A percentile compares a stretch with the other conserved stretches of the same genome.
These are phyloP conservation scores for Babesia gibsoni DNA, from an alignment of 169 alveolate species.

Conservation along the genomic window DNA sequence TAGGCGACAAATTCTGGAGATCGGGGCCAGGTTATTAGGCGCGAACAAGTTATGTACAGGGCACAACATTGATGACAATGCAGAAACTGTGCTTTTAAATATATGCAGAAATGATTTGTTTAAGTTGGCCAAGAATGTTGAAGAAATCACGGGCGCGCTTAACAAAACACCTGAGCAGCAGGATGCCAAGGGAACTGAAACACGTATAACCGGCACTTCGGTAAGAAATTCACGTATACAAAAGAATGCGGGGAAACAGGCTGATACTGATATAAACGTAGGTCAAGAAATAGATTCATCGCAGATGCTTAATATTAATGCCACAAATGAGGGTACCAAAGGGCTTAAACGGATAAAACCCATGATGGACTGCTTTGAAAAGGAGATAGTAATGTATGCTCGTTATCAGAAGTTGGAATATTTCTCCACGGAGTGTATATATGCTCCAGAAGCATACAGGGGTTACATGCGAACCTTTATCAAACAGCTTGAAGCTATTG, in stretches of 20 bases:
- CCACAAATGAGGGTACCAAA: too few relatives aligned
- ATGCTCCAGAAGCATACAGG: conserved; percentile 95
- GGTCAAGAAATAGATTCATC: too few relatives aligned
- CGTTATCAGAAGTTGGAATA: conserved; percentile 89
- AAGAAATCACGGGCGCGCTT: conserved; percentile 72
- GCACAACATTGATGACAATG: conserved; percentile 97
- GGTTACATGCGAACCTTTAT: conserved; percentile 94
- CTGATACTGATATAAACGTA: too few relatives aligned
- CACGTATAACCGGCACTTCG: too few relatives aligned
- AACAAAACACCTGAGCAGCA: background rate
- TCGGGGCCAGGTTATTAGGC: conserved; percentile 89
- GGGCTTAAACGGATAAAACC: conserved; percentile 92
- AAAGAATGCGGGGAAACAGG: too few relatives aligned
- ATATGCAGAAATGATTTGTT: conserved; percentile 93
- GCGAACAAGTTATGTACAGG: conserved; percentile 96
- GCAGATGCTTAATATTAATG: too few relatives aligned
- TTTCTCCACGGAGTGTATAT: conserved; percentile 96
- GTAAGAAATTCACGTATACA: background rate
- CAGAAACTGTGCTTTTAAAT: conserved; percentile 96
- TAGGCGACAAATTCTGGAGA: conserved; percentile 94
- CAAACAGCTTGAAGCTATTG: conserved; percentile 84
- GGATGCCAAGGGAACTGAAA: background rate
- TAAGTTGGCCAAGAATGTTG: conserved; percentile 86
- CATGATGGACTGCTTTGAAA: conserved; percentile 91
- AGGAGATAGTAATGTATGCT: conserved; percentile 97